phyloP scores from a whole-genome alignment of 169 alveolate species.

The Cryptosporidium muris region DNA sequence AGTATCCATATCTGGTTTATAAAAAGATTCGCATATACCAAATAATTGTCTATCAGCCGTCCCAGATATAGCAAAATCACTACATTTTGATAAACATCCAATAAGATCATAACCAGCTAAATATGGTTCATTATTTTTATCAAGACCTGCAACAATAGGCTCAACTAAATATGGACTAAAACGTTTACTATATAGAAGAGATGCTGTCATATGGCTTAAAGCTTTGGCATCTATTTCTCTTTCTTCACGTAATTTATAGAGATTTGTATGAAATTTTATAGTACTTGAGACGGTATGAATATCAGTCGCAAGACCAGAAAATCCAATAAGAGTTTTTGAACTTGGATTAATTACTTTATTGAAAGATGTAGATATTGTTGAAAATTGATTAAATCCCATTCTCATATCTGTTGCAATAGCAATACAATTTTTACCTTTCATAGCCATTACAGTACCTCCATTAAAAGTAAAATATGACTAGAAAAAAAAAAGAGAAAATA shows the following conservation, averaged over 20 bases:
- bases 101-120: slow-evolving; percentile 89
- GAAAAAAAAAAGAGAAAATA: background rate
- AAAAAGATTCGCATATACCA: slow-evolving; percentile 96
- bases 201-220: slow-evolving; percentile 88
- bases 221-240: slow-evolving; percentile 88
- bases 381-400: slow-evolving; percentile 87
- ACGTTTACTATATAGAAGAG: slow-evolving; percentile 87
- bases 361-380: slow-evolving; percentile 86
- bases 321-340: slow-evolving; percentile 86
- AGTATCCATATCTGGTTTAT: slow-evolving; percentile 90
- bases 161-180: slow-evolving; percentile 92
- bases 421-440: slow-evolving; percentile 95
- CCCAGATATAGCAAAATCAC: slow-evolving; percentile 93
- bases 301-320: slow-evolving; percentile 93
- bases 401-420: slow-evolving; percentile 95
- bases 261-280: slow-evolving; percentile 87
- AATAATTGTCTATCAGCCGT: slow-evolving; percentile 93
- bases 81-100: slow-evolving; percentile 86
- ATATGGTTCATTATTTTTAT: slow-evolving; percentile 83
- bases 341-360: slow-evolving; percentile 90
- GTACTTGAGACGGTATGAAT: slow-evolving; percentile 86
- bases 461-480: slow-evolving; percentile 86
- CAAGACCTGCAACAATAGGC: slow-evolving; percentile 92
- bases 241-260: slow-evolving; percentile 87
- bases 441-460: slow-evolving; percentile 96